Evolutionary conservation across 148 eudicot species (phyloP), one percentile per base, ranked within the genome.

Genomic region (Rhododendron ferrugineum): DNA sequence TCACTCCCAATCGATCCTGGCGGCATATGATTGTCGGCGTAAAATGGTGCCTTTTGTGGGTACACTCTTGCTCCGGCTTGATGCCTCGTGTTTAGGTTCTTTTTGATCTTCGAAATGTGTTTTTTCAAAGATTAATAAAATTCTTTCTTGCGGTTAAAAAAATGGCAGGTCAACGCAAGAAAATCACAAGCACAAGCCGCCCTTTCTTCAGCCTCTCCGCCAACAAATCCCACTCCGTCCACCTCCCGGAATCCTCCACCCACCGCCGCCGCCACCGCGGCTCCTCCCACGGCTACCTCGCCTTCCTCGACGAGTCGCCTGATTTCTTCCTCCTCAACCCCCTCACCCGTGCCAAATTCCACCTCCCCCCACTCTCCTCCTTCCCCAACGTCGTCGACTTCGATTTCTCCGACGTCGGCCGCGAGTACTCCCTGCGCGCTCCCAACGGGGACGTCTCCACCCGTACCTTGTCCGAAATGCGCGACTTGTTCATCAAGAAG

Each of bases 221-320:
- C 58, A 70, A 83, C 42, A 91, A 90, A 52, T 16, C 88, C 78
- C 88, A 90, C 85, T 73, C 87, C 50, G 83, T 94, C 49, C 42
- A 44, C 77, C 83, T 92, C 36, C 90, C 93, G 0, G 91, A 89
- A 79, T 76, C 93, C 70, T 85, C 93, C 36, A 79, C 73, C 76
- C 85, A 90, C 79, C 90, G 96, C 76, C 85, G 91, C 26, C 83
- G 96, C 72, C 83, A 90, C 32, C 83, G 91, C 64, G 95, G 98
- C 75, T 96, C 98, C 1, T 96, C 95, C 54, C 87, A 87, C 70
- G 95, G 98, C n/a, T 91, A 87, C 88, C 91, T 94, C 9, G 83
- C 91, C 22, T 60, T 93, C 78, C 87, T 92, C 42, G 89, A 86
- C 30, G 93, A 91, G 20, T 82, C 93, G 4, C 94, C 96, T 0